Evolutionary conservation across 164 flowering plant genomes (phyloP), one percentile per base, ranked within the genome.

Genomic region (Sextonia rubra): DNA sequence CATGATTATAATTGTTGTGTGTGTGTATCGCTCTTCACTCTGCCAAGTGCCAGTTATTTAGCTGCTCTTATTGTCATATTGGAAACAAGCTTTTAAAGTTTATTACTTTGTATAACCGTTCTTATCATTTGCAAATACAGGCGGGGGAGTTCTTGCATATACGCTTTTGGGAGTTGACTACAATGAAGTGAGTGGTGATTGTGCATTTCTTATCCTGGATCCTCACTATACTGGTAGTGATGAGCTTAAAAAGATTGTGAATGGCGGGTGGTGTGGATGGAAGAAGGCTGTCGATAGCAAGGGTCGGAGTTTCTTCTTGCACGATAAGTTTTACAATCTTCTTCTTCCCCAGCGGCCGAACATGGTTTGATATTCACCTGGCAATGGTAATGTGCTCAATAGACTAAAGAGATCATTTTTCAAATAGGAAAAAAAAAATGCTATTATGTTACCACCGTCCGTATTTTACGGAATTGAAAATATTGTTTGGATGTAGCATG

Each of bases 221-320:
- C 99, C 97, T 60, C 98, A 95, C 75, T 95, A 90, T 75, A 95
- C 94, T 0, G 96, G 99, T 44, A 74, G 58, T 29, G 99, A 91
- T 32, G 99, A 95, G 27, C 84, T 82, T 48, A 93, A 88, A 82
- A 94, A 91, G 75, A 89, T 94, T 64, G 85, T 89, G 22, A 88
- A 85, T 78, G 93, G 93, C 47, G 97, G 99, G 47, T 94, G 97
- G 98, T 92, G 98, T 80, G 95, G 97, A 22, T 94, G 99, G 99
- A 94, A 94, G 74, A 91, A 90, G 66, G 91, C 99, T 11, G 85
- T 92, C 66, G 99, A 94, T 75, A 88, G 88, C 88, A 90, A 86
- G 77, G 99, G 99, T 8, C 88, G 80, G 76, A 88, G 77, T 74
- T 92, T 94, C 86, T 92, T 94, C 85, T 84, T 94, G 74, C 93